These are phyloP conservation scores for Mimosa pudica DNA, from an alignment of 306 rosid genomes.

Conservation along the genomic window DNA sequence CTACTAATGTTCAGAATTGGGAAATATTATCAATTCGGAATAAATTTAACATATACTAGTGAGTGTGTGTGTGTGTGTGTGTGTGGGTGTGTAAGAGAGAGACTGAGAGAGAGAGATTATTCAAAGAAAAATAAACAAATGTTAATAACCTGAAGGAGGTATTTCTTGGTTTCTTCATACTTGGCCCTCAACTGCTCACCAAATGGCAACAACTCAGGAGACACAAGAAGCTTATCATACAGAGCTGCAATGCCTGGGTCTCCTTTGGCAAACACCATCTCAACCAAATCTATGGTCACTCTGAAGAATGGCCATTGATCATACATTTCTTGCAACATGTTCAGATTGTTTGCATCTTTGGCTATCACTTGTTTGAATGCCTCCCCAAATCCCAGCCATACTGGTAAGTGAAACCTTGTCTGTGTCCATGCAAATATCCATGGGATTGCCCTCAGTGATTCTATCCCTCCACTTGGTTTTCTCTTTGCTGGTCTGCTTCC, in stretches of 20 bases:
- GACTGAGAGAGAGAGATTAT: no score
- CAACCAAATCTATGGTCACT: conserved; percentile 90
- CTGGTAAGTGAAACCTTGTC: conserved; percentile 95
- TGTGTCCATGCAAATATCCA: conserved; percentile 99
- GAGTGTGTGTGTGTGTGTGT: no score
- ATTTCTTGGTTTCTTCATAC: conserved; percentile 78
- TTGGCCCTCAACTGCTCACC: conserved; percentile 68
- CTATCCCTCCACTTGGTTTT: conserved; percentile 92
- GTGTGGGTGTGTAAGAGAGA: no score
- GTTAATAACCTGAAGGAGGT: conserved; percentile 61
- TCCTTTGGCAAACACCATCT: conserved; percentile 98
- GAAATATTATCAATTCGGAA: no score
- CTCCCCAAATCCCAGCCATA: conserved; percentile 88
- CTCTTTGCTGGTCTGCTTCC: conserved; percentile 96
- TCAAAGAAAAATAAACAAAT: no score
- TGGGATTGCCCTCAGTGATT: conserved; percentile 91
- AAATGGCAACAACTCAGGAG: conserved; percentile 68
- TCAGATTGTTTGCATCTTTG: conserved; percentile 66
- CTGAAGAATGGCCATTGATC: conserved; percentile 91
- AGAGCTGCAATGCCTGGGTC: conserved; percentile 84
- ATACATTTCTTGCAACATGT: conserved; percentile 83
- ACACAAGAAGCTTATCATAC: conserved; percentile 86
- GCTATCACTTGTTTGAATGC: conserved; percentile 68
- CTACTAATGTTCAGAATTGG: no score
- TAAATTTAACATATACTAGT: no score